These are phyloP conservation scores for Sodiomyces alkalinus DNA, from an alignment of 2,329 filamentous ascomycete species.

Conservation along the genomic window DNA sequence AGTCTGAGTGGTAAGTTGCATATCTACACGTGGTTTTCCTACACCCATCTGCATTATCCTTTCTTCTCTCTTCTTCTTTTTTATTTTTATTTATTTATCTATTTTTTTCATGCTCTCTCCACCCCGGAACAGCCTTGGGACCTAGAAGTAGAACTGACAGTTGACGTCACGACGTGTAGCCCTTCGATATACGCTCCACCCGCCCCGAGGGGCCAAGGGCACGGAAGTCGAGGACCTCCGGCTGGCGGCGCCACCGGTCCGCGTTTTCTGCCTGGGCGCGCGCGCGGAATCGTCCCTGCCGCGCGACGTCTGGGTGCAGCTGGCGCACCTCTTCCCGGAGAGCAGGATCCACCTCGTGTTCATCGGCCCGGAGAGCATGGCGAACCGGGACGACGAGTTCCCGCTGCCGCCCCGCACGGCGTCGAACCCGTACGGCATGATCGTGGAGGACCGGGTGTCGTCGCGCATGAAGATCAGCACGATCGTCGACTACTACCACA, in stretches of 20 bases:
- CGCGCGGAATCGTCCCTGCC: constrained; percentile 95
- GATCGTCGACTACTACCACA: constrained; percentile 97
- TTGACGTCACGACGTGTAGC: too few species aligned
- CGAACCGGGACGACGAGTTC: constrained; percentile 83
- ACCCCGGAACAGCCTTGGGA: too few species aligned
- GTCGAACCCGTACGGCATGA: constrained; percentile 79
- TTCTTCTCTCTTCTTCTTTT: too few species aligned
- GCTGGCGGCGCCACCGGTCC: constrained; percentile 72
- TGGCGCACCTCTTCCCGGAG: constrained; percentile 88
- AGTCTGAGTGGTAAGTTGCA: constrained; percentile 66
- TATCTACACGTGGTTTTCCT: not conserved
- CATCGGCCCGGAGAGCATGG: constrained; percentile 92
- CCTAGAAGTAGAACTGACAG: constrained; percentile 1
- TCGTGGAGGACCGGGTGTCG: constrained; percentile 82
- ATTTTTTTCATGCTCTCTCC: too few species aligned
- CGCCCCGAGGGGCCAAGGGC: constrained; percentile 63
- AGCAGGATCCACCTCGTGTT: constrained; percentile 84
- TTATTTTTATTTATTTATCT: too few species aligned
- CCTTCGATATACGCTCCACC: constrained; percentile 84
- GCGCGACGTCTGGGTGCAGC: constrained; percentile 83
- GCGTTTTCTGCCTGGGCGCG: constrained; percentile 85
- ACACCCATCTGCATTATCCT: too few species aligned
- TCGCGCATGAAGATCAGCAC: constrained; percentile 92
- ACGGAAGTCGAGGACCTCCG: constrained; percentile 63
- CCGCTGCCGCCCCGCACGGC: constrained; percentile 77